These are phyloP conservation scores for Hygrophorus russula DNA, from an alignment of 768 basidiomycete genomes.

Conservation along the genomic window DNA sequence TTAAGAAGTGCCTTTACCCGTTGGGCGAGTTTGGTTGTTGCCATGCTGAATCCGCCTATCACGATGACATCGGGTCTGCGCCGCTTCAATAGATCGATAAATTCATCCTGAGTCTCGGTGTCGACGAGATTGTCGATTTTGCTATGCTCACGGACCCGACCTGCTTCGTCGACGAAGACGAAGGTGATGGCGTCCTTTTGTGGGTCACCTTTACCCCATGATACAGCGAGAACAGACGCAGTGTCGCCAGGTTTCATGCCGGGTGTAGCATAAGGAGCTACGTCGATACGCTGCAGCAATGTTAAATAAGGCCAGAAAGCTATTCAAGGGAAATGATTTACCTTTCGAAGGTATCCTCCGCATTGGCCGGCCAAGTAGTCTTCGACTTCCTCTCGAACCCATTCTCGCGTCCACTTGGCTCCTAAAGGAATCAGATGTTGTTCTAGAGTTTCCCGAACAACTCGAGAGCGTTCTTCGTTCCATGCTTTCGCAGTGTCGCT, in stretches of 20 bases:
- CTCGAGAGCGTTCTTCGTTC: conserved; percentile 76
- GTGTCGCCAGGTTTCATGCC: conserved; percentile 61
- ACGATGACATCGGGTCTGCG: conserved; percentile 83
- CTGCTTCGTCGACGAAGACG: conserved; percentile 80
- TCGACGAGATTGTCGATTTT: conserved; percentile 84
- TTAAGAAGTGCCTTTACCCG: conserved; percentile 48
- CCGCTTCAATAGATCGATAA: conserved; percentile 71
- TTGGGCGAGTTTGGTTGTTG: conserved; percentile 60
- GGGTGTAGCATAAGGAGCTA: conserved; percentile 57
- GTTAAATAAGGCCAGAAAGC: too few species aligned
- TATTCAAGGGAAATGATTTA: conserved; percentile 18
- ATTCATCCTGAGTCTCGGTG: conserved; percentile 54
- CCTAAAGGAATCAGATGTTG: conserved; percentile 78
- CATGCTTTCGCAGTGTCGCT: conserved; percentile 80
- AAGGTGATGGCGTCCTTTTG: conserved; percentile 81
- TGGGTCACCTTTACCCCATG: conserved; percentile 93
- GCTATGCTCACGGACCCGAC: conserved; percentile 82
- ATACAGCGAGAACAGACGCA: conserved; percentile 76
- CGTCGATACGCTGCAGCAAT: conserved; percentile 61
- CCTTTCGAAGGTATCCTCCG: conserved; percentile 57
- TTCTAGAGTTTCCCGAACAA: conserved; percentile 71
- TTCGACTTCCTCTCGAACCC: conserved; percentile 83
- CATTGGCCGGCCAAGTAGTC: conserved; percentile 66
- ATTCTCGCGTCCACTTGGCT: conserved; percentile 83
- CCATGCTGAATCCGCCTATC: conserved; percentile 79